Conservation (phyloP, 1,284 basidiomycete genomes). For the Caloboletus firmus region DNA sequence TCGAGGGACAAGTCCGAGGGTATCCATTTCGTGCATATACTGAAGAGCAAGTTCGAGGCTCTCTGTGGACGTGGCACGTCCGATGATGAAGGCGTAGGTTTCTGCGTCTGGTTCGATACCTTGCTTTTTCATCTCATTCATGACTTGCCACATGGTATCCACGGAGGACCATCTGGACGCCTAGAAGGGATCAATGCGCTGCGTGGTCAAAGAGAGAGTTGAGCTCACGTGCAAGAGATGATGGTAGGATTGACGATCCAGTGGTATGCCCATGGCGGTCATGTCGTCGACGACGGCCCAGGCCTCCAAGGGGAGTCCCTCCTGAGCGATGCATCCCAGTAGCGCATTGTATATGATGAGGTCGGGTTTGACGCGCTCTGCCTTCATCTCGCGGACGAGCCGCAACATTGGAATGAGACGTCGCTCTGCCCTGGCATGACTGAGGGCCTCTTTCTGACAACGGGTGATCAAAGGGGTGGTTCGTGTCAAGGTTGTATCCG, state of each 20-base stretch:
- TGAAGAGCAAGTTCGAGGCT: slow-evolving; percentile 68
- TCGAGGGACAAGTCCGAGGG: slow-evolving; percentile 47
- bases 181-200: slow-evolving; percentile 31
- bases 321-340: slow-evolving; percentile 46
- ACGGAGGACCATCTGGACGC: slow-evolving; percentile 33
- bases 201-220: background rate
- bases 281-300: slow-evolving; percentile 78
- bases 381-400: slow-evolving; percentile 56
- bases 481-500: slow-evolving; percentile 31
- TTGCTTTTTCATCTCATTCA: slow-evolving; percentile 49
- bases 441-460: slow-evolving; percentile 41
- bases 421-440: slow-evolving; percentile 33
- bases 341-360: slow-evolving; percentile 55
- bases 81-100: slow-evolving; percentile 57
- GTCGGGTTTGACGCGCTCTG: slow-evolving; percentile 48
- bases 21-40: slow-evolving; percentile 52
- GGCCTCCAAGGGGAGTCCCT: slow-evolving; percentile 49
- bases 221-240: slow-evolving; percentile 57
- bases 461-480: slow-evolving; percentile 35
- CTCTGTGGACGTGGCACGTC: slow-evolving; percentile 43
- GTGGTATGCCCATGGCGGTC: slow-evolving; percentile 53
- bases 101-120: slow-evolving; percentile 48
- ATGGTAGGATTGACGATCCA: slow-evolving; percentile 61
- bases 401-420: slow-evolving; percentile 32
- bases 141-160: slow-evolving; percentile 34